phyloP scores from a whole-genome alignment of 352 stramenopile species.

The Paralagenidium karlingii region DNA sequence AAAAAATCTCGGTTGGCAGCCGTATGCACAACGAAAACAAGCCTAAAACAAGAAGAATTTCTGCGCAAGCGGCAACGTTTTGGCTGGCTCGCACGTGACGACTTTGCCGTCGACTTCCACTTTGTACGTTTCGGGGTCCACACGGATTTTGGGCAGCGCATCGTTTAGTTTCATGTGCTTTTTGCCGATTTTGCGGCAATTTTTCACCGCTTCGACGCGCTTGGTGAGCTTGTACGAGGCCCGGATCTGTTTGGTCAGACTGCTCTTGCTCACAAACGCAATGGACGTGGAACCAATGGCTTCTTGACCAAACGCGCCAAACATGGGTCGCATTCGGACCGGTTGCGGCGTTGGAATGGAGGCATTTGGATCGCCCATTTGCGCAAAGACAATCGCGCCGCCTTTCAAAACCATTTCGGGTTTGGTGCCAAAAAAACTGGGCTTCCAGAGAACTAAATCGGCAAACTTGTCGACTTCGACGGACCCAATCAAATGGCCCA shows the following conservation, averaged over 20 bases:
- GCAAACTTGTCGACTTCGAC: conserved; percentile 89
- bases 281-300: conserved; percentile 58
- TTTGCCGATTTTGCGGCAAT: conserved; percentile 85
- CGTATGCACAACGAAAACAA: neutral
- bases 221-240: conserved; percentile 81
- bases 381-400: conserved; percentile 86
- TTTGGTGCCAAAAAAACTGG: conserved; percentile 91
- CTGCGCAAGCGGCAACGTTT: conserved; percentile 83
- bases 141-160: conserved; percentile 85
- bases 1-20: no score
- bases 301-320: conserved; percentile 50
- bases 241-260: conserved; percentile 51
- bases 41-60: conserved; percentile 91
- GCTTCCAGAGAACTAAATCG: conserved; percentile 93
- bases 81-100: conserved; percentile 77
- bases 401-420: conserved; percentile 96
- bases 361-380: conserved; percentile 97
- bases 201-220: conserved; percentile 63
- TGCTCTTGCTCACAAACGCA: conserved; percentile 85
- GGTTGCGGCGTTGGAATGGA: conserved; percentile 94
- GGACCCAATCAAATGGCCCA: conserved; percentile 92
- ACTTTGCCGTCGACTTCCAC: conserved; percentile 84
- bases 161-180: conserved; percentile 96
- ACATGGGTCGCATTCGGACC: conserved; percentile 94
- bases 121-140: conserved; percentile 95